A percentile compares a stretch with the other conserved stretches of the same genome.
Evolutionary conservation across 2,329 filamentous ascomycete species (phyloP).

Genomic region (Rhynchosporium agropyri): DNA sequence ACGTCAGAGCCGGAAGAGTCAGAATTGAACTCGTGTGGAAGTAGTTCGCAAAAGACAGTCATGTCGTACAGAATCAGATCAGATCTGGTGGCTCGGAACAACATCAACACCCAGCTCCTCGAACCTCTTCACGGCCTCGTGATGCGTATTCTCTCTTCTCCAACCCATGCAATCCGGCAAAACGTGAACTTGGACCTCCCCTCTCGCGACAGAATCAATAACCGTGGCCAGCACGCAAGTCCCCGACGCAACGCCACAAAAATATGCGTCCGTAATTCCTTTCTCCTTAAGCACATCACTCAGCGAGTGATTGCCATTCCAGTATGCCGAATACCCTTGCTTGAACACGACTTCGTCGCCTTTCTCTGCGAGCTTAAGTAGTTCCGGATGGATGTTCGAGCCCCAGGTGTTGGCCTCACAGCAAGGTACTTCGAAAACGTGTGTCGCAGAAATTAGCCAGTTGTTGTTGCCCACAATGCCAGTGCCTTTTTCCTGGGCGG

Average conservation of each 20-base stretch:
- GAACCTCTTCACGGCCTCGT: constrained; percentile 17
- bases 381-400: constrained; percentile 15
- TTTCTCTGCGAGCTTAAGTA: not conserved
- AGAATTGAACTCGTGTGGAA: too few species aligned
- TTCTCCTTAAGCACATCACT: not conserved
- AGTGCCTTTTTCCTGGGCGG: constrained; percentile 10
- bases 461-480: constrained; percentile 15
- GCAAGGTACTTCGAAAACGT: constrained; percentile 11
- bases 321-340: constrained; percentile 16
- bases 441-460: constrained; percentile 18
- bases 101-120: constrained; percentile 10
- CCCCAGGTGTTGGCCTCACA: constrained; percentile 17
- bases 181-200: constrained; percentile 6
- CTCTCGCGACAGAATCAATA: constrained; percentile 7
- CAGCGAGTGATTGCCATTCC: constrained; percentile 6
- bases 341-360: constrained; percentile 13
- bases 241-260: constrained; percentile 19
- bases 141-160: constrained; percentile 18
- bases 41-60: too few species aligned
- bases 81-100: constrained; percentile 7
- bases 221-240: constrained; percentile 22
- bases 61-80: not conserved
- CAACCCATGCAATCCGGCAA: constrained; percentile 21
- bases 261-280: constrained; percentile 4
- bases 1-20: too few species aligned